Conservation (phyloP, 164 flowering plant species). For the Aristolochia fimbriata region DNA sequence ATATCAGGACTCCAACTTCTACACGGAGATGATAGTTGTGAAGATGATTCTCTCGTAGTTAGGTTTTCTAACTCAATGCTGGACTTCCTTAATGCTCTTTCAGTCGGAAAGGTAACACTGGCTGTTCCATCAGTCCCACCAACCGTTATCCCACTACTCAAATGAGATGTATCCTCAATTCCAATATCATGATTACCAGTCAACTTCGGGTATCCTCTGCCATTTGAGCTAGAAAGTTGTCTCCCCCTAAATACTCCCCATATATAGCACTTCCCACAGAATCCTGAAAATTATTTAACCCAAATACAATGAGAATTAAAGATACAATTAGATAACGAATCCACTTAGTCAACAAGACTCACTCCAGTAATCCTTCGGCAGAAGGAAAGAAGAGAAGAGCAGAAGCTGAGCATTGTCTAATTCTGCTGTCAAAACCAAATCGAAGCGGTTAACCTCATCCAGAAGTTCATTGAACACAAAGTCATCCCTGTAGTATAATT, state of each 20-base stretch:
- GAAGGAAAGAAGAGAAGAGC: conserved; percentile 21
- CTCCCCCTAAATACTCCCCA: conserved; percentile 30
- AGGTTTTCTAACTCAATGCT: too few relatives aligned
- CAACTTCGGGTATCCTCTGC: too few relatives aligned
- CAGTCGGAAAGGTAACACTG: too few relatives aligned
- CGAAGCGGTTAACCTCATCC: conserved; percentile 12
- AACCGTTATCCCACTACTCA: too few relatives aligned
- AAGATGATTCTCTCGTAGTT: too few relatives aligned
- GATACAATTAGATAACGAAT: background rate
- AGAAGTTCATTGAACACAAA: conserved; percentile 7
- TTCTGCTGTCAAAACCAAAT: conserved; percentile 14
- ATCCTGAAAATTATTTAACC: conserved; percentile 14
- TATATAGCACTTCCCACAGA: conserved; percentile 17
- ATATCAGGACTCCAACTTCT: too few relatives aligned
- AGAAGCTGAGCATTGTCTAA: conserved; percentile 19
- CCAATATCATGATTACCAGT: too few relatives aligned
- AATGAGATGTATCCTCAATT: too few relatives aligned
- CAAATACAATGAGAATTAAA: background rate
- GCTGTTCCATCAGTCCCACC: too few relatives aligned
- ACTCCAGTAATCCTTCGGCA: conserved; percentile 24
- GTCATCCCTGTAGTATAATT: conserved; percentile 12
- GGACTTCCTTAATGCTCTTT: too few relatives aligned
- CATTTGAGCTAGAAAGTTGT: too few relatives aligned
- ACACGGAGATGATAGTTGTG: too few relatives aligned
- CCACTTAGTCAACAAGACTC: conserved; percentile 7